Percentiles rank a stretch among this genome's conserved stretches.
These are phyloP conservation scores for Mesostigma viride DNA, from an alignment of 139 green algal species.

Conservation along the genomic window DNA sequence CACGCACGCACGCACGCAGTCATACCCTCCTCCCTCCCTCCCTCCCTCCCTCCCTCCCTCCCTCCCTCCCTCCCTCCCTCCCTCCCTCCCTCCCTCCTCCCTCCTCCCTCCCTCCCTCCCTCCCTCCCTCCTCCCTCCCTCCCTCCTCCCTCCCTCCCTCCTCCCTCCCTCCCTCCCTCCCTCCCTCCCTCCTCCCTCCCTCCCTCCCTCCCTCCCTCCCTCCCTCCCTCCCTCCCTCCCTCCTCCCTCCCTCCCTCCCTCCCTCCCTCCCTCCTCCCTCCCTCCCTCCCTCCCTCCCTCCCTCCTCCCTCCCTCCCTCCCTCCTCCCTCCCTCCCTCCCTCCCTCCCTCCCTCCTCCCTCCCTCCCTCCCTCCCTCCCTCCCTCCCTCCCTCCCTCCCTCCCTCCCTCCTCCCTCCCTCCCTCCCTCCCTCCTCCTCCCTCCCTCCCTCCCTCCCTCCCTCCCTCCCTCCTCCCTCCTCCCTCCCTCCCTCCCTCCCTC, in stretches of 20 bases:
- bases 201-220: not conserved
- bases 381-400: not conserved
- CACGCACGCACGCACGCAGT: no score
- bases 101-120: not conserved
- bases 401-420: not conserved
- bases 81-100: no score
- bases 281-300: conserved; percentile 4
- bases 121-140: not conserved
- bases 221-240: not conserved
- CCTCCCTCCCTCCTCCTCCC: not conserved
- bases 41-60: not conserved
- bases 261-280: not conserved
- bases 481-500: no score
- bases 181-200: not conserved
- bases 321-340: not conserved
- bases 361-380: not conserved
- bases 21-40: no score
- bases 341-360: conserved; percentile 7
- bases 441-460: no score
- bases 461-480: no score
- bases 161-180: not conserved
- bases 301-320: not conserved
- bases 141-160: not conserved
- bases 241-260: not conserved
- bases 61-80: not conserved